phyloP scores from a whole-genome alignment of 2,329 filamentous ascomycete genomes.

The Lasiodiplodia theobromae region DNA sequence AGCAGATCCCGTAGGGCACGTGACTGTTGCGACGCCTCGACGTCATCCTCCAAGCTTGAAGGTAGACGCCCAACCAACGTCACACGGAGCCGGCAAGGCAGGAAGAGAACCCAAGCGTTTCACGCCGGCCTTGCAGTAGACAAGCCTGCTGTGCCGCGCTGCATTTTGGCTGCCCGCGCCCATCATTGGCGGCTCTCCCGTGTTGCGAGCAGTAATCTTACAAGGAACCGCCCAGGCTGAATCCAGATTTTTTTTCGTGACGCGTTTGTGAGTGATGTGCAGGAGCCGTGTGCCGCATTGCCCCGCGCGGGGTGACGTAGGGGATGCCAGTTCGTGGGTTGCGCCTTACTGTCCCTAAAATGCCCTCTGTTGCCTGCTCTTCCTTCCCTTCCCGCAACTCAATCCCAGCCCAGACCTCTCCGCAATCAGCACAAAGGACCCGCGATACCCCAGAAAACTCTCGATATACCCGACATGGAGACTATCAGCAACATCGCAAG shows the following conservation, averaged over 20 bases:
- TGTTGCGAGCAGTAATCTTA: slow-evolving; percentile 10
- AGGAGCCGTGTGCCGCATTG: slow-evolving; percentile 7
- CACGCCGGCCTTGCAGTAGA: neutral
- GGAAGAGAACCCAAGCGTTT: slow-evolving; percentile 1
- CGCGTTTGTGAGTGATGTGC: neutral
- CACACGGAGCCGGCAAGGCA: slow-evolving; percentile 9
- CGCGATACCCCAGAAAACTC: neutral
- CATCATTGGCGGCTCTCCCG: slow-evolving; percentile 10
- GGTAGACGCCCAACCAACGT: slow-evolving; percentile 9
- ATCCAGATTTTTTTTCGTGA: neutral
- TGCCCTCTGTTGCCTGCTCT: neutral
- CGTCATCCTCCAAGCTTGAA: neutral
- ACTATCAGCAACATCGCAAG: slow-evolving; percentile 46
- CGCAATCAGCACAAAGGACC: neutral
- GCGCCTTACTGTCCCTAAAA: slow-evolving; percentile 8
- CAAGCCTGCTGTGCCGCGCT: neutral
- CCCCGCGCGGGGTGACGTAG: slow-evolving; percentile 18
- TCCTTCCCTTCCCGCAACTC: neutral
- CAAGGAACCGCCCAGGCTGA: slow-evolving; percentile 11
- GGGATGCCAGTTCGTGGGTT: neutral
- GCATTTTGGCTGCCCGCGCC: neutral
- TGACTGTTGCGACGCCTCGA: slow-evolving; percentile 3
- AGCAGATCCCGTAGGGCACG: neutral
- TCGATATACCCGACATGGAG: slow-evolving; percentile 42
- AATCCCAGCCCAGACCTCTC: neutral